Percentiles rank a stretch among this genome's conserved stretches.
These are phyloP conservation scores for Lunularia cruciata DNA, from an alignment of 225 moss, liverwort and hornwort species.

Conservation along the genomic window DNA sequence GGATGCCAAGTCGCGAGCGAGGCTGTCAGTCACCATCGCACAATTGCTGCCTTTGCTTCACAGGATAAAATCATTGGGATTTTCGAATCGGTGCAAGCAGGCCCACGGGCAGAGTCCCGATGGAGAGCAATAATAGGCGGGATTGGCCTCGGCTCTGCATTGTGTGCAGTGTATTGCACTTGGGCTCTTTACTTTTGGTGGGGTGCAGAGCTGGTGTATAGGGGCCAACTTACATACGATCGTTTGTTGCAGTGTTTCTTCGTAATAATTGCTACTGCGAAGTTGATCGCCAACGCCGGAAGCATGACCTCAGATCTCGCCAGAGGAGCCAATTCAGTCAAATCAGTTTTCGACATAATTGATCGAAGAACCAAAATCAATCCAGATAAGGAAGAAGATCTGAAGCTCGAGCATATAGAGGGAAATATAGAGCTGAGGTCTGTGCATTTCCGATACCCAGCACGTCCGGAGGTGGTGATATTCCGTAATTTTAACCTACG, in stretches of 20 bases:
- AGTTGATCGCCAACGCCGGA: conserved; percentile 55
- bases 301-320: conserved; percentile 56
- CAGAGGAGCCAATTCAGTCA: conserved; percentile 44
- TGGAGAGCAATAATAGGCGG: background rate
- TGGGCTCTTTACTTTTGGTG: conserved; percentile 30
- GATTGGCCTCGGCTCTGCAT: conserved; percentile 9
- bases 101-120: background rate
- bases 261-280: background rate
- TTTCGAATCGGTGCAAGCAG: background rate
- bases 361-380: conserved; percentile 66
- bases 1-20: conserved; percentile 18
- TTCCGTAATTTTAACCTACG: conserved; percentile 57
- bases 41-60: conserved; percentile 13
- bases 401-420: conserved; percentile 30
- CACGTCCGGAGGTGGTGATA: conserved; percentile 58
- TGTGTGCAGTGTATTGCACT: conserved; percentile 18
- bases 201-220: background rate
- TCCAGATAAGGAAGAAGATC: conserved; percentile 47
- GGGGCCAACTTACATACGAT: background rate
- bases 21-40: conserved; percentile 19
- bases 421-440: conserved; percentile 57
- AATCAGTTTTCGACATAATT: conserved; percentile 47
- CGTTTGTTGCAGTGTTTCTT: conserved; percentile 9
- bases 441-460: conserved; percentile 66
- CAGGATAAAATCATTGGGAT: conserved; percentile 7